Conservation (phyloP, 768 basidiomycete species). For the Macrolepiota dolichaula region DNA sequence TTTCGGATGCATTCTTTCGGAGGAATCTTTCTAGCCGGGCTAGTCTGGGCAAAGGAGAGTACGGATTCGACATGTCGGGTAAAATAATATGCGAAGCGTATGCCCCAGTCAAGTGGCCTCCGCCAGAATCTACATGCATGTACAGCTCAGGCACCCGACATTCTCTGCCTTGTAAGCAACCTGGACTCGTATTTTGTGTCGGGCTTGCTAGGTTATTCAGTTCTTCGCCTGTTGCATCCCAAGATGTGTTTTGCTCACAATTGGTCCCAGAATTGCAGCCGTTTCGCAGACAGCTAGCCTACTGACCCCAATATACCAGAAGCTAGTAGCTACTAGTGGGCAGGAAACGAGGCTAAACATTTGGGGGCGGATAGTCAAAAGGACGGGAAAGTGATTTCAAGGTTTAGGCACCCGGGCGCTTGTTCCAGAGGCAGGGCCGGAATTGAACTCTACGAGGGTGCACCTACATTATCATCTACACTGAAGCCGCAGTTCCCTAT, state of each 20-base stretch:
- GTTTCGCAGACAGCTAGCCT: conserved; percentile 13
- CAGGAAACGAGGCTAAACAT: conserved; percentile 32
- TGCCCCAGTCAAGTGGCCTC: too few relatives aligned
- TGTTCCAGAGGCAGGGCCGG: conserved; percentile 16
- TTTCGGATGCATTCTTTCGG: background rate
- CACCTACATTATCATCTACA: conserved; percentile 39
- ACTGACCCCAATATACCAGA: conserved; percentile 25
- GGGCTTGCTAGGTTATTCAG: conserved; percentile 15
- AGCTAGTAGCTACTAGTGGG: conserved; percentile 32
- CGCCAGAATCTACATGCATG: too few relatives aligned
- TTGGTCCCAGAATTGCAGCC: conserved; percentile 42
- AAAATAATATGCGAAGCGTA: background rate
- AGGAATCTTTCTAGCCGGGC: background rate
- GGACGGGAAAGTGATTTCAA: background rate
- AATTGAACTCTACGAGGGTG: conserved; percentile 31
- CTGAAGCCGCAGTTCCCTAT: conserved; percentile 35
- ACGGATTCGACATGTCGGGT: background rate
- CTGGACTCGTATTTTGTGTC: conserved; percentile 33
- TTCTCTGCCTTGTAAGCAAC: conserved; percentile 32
- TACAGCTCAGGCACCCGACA: too few relatives aligned
- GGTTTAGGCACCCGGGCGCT: conserved; percentile 8
- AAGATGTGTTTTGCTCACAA: conserved; percentile 26
- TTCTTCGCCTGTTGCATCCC: background rate
- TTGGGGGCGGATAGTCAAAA: background rate
- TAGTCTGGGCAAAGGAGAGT: background rate